Evolutionary conservation across 2,329 filamentous ascomycete species (phyloP).

Genomic region (Lachnellula arida): DNA sequence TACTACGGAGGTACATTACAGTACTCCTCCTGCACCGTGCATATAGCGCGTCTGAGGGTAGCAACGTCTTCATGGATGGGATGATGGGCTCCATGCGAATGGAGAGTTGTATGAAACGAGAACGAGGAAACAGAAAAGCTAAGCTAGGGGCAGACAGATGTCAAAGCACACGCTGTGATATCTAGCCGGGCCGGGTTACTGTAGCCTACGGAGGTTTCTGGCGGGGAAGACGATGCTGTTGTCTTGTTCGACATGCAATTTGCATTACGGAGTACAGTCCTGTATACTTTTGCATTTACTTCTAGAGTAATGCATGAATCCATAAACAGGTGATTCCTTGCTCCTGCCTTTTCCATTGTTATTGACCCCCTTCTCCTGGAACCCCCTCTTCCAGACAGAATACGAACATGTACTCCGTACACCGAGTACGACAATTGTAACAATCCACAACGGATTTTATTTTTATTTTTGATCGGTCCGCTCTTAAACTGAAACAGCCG

Average conservation of each 20-base stretch:
- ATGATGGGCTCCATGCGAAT: constrained; percentile 8
- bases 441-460: not conserved
- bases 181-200: too few species aligned
- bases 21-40: constrained; percentile 13
- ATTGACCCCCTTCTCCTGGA: not conserved
- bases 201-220: not conserved
- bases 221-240: not conserved
- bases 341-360: not conserved
- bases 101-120: constrained; percentile 19
- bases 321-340: not conserved
- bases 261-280: not conserved
- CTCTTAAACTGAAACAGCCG: constrained; percentile 21
- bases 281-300: not conserved
- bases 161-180: constrained; percentile 14
- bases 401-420: not conserved
- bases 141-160: not conserved
- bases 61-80: constrained; percentile 12
- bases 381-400: not conserved
- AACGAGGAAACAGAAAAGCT: not conserved
- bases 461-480: too few species aligned
- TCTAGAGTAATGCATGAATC: constrained; percentile 1
- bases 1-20: too few species aligned
- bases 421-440: not conserved
- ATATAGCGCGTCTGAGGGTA: constrained; percentile 16
- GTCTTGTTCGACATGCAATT: not conserved